Base-by-base conservation (phyloP, 345 rosid species). In the Psidium friedrichsthalianum region DNA sequence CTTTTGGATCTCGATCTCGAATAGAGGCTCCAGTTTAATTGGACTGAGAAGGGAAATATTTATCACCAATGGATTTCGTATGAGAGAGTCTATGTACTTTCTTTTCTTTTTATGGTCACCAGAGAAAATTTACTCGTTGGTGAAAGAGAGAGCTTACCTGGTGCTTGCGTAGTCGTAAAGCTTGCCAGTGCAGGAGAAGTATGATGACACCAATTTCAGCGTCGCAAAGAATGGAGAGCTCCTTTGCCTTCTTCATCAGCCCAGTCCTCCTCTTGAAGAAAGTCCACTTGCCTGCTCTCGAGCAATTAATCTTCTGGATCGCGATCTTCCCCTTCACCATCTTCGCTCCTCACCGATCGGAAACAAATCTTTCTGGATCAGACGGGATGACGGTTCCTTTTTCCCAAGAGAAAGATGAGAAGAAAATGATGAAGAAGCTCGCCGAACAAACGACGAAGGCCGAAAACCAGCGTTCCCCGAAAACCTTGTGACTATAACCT, bases 171-270 rank as follows among this genome's bases (percentile, higher is more conserved):
- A 81, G 14, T 85, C 87, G 27, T 85, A 85, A 27, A 85, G 84
- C 84, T 81, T 85, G 56, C 87, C 87, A 20, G 87, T 85, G 49
- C 87, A 85, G 25, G 87, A 85, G 87, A 85, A 85, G 78, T n/a
- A 85, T 57, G 87, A 85, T 82, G 53, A 85, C 25, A 53, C 87
- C 84, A 6, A 85, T 82, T 51, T 85, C 57, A 12, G 87, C 84
- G 10, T 85, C 87, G 74, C 87, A 85, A 16, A 85, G 87, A 56
- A 85, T 85, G 61, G 84, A 80, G 47, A 85, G 83, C 87, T 85
- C 87, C 87, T 85, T 85, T 15, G 87, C 87, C 64, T 85, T 85
- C 69, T 85, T 85, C 20, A 85, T 6, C 25, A 85, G 76, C 56
- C 87, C 87, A 13, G 84, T 85, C 83, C 84, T 57, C 51, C 87